Conservation (phyloP, 257 asterid genomes). For the Solanum chmielewskii region DNA sequence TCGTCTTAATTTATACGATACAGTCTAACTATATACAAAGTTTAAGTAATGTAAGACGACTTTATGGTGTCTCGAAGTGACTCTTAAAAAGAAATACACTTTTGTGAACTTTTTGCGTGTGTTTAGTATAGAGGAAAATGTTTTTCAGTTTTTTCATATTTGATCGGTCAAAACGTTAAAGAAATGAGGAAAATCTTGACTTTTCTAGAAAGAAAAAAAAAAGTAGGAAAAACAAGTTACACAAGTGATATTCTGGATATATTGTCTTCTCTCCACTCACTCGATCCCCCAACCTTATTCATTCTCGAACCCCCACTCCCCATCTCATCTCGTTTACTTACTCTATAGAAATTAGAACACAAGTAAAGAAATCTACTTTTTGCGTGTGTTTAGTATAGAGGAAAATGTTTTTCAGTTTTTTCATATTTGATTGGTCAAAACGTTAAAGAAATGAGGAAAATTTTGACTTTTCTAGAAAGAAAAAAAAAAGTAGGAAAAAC, state of each 20-base stretch:
- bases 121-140: too few species aligned
- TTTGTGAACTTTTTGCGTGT: too few species aligned
- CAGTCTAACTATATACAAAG: rapidly evolving
- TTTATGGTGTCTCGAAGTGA: too few species aligned
- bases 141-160: too few species aligned
- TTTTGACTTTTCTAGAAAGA: too few species aligned
- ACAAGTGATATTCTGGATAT: too few species aligned
- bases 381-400: too few species aligned
- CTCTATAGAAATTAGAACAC: rapidly evolving
- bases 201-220: too few species aligned
- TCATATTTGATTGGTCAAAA: rapidly evolving
- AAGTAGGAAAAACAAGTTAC: not conserved
- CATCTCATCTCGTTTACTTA: not conserved
- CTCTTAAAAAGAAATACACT: not conserved
- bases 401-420: too few species aligned
- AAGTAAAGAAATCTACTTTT: too few species aligned
- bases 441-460: not conserved
- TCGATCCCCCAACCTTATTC: not conserved
- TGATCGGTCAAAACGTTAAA: rapidly evolving
- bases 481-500: not conserved
- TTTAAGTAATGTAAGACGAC: not conserved
- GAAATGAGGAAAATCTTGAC: too few species aligned
- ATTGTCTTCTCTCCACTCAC: not conserved
- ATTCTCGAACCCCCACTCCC: not conserved
- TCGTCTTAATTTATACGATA: too few species aligned